Evolutionary conservation across 768 basidiomycete species (phyloP).

Genomic region (Phlebiopsis gigantea): DNA sequence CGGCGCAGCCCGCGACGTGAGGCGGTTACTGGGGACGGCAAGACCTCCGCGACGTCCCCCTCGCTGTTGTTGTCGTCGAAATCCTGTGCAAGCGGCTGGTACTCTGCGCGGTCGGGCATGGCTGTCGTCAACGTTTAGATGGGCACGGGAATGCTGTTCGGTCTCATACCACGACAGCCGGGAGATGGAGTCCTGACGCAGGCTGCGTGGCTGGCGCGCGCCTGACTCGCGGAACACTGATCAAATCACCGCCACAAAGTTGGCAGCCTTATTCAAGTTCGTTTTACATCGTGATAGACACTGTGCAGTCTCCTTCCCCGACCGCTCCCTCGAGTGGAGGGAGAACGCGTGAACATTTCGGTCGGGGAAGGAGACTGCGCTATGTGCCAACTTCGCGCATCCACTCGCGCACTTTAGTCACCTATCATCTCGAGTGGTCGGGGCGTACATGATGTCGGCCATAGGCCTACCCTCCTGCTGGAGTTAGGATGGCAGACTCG

Average conservation of each 20-base stretch:
- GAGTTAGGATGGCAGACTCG: no score
- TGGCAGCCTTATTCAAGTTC: no score
- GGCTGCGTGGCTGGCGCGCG: conserved; percentile 3
- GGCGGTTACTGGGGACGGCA: conserved; percentile 21
- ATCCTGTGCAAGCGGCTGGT: conserved; percentile 41
- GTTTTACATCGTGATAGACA: no score
- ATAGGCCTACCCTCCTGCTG: no score
- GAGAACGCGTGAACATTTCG: no score
- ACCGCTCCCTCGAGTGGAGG: no score
- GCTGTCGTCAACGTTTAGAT: neutral
- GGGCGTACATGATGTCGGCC: no score
- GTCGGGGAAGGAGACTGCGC: no score
- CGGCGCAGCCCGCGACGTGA: conserved; percentile 27
- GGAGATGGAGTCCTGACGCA: neutral
- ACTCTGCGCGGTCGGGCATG: conserved; percentile 43
- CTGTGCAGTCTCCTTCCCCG: no score
- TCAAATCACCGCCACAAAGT: conserved; percentile 4
- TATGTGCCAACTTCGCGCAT: no score
- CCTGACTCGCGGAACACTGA: neutral
- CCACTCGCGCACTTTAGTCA: no score
- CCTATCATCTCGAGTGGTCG: no score
- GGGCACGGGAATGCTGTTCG: neutral
- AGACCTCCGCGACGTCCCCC: conserved; percentile 30
- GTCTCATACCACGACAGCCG: conserved; percentile 3
- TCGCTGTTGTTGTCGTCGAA: conserved; percentile 37